phyloP scores from a whole-genome alignment of 164 flowering plant genomes.

The Vitis vinifera region ASM3070453v1 NC_081806.1:15694501-15695000 shows the following conservation, averaged over 20 bases:
- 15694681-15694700: not conserved
- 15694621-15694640: too few relatives aligned
- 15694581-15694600: too few relatives aligned
- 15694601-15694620: too few relatives aligned
- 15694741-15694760: not conserved
- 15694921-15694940: constrained; percentile 93
- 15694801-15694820: not conserved
- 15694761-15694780: too few relatives aligned
- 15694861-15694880: not conserved
- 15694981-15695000: constrained; percentile 97
- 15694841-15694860: not conserved
- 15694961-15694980: constrained; percentile 93
- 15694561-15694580: too few relatives aligned
- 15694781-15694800: not conserved
- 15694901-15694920: not conserved
- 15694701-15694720: not conserved
- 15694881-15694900: not conserved
- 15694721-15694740: not conserved
- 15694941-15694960: constrained; percentile 99
- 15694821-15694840: not conserved
- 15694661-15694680: too few relatives aligned
- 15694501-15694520: too few relatives aligned
- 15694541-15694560: too few relatives aligned
- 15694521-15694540: too few relatives aligned
- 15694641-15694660: too few relatives aligned